These are phyloP conservation scores for Entomortierella parvispora DNA, from an alignment of 192 early-diverging fungal genomes.

Conservation along the genomic window DNA sequence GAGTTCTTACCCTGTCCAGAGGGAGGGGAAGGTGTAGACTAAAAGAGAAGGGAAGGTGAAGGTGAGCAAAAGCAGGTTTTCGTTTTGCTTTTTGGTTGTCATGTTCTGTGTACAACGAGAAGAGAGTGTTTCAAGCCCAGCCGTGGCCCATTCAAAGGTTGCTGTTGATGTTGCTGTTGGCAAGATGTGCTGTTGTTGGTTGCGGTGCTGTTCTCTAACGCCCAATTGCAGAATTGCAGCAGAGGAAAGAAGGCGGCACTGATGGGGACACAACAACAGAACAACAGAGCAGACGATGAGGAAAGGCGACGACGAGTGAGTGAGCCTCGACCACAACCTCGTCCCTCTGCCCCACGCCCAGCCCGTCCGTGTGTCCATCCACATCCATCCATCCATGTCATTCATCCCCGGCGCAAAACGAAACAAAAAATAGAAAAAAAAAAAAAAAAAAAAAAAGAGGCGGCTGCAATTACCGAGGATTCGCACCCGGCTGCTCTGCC, in stretches of 20 bases:
- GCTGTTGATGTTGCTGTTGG: not conserved
- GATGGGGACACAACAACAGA: too few relatives aligned
- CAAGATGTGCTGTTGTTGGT: too few relatives aligned
- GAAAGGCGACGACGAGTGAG: not conserved
- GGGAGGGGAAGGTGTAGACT: not conserved
- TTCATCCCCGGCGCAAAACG: not conserved
- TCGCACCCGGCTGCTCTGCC: not conserved
- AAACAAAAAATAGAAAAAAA: not conserved
- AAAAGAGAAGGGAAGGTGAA: not conserved
- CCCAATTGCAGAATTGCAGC: too few relatives aligned
- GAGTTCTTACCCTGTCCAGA: too few relatives aligned
- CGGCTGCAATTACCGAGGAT: conserved; percentile 13
- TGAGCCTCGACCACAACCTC: too few relatives aligned
- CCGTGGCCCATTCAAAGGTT: not conserved
- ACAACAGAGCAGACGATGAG: too few relatives aligned
- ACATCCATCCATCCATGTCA: not conserved
- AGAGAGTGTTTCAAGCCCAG: too few relatives aligned
- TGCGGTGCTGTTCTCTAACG: too few relatives aligned
- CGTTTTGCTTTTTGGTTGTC: not conserved
- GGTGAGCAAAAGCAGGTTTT: not conserved
- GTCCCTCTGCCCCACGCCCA: too few relatives aligned
- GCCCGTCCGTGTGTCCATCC: not conserved
- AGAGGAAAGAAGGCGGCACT: too few relatives aligned
- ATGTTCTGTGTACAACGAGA: not conserved
- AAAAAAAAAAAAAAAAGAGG: conserved; percentile 1